Percentiles rank a stretch among this genome's conserved stretches.
Conservation (phyloP, 345 rosid genomes). For the Zanthoxylum bungeanum region DNA sequence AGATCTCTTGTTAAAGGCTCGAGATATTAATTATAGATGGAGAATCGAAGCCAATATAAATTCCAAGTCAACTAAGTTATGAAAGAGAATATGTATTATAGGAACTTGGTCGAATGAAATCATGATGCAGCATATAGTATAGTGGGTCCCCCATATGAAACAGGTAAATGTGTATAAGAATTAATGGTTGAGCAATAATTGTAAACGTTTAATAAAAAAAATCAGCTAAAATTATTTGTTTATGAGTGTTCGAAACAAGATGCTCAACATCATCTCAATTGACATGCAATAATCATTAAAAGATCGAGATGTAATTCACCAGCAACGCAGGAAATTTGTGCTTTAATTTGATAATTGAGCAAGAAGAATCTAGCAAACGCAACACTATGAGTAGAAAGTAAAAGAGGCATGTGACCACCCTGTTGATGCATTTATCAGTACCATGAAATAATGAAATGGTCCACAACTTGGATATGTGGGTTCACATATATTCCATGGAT, state of each 20-base stretch:
- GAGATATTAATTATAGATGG: too few species aligned
- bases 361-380: background rate
- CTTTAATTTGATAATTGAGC: background rate
- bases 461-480: background rate
- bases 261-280: background rate
- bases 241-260: background rate
- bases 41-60: background rate
- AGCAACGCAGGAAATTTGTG: too few species aligned
- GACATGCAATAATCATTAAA: background rate
- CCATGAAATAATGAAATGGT: background rate
- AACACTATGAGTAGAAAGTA: background rate
- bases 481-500: background rate
- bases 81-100: conserved; percentile 12
- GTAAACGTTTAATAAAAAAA: background rate
- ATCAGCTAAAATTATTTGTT: background rate
- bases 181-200: background rate
- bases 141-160: background rate
- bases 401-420: background rate
- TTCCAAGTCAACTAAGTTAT: conserved; percentile 23
- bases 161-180: background rate
- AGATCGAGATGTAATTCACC: background rate
- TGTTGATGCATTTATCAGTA: background rate
- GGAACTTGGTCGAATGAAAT: background rate
- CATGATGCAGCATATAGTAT: background rate
- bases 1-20: too few species aligned